phyloP scores from a whole-genome alignment of 495 filamentous ascomycete species.

The Penicillium canescens region DNA sequence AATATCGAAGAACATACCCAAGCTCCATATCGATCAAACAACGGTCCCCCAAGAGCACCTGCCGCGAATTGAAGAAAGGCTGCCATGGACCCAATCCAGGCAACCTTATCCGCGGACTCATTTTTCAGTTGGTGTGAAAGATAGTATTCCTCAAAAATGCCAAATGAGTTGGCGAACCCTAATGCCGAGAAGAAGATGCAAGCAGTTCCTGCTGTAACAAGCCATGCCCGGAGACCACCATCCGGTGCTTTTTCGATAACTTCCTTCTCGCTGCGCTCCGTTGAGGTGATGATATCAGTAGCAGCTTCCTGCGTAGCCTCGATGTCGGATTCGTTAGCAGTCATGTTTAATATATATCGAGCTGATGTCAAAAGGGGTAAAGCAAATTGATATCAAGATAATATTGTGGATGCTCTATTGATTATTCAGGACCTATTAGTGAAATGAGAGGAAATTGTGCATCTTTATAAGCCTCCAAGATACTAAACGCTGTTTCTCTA shows the following conservation, averaged over 20 bases:
- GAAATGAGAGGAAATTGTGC: no score
- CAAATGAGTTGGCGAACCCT: conserved; percentile 57
- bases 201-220: conserved; percentile 28
- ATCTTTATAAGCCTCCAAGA: no score
- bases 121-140: conserved; percentile 41
- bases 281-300: neutral
- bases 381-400: no score
- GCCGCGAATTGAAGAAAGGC: conserved; percentile 49
- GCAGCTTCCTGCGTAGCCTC: no score
- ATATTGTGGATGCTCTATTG: no score
- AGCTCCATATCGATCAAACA: conserved; percentile 54
- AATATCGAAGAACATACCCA: conserved; percentile 28
- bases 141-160: conserved; percentile 58
- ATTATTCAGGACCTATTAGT: no score
- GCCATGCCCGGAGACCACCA: conserved; percentile 34
- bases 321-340: neutral
- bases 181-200: conserved; percentile 32
- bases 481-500: neutral
- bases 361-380: neutral
- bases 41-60: conserved; percentile 46
- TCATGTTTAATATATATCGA: neutral
- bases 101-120: conserved; percentile 44
- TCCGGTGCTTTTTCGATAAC: conserved; percentile 17
- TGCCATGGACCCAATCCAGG: conserved; percentile 59
- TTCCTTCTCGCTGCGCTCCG: neutral